Conservation (phyloP, 257 asterid species). For the Ballota nigra region DNA sequence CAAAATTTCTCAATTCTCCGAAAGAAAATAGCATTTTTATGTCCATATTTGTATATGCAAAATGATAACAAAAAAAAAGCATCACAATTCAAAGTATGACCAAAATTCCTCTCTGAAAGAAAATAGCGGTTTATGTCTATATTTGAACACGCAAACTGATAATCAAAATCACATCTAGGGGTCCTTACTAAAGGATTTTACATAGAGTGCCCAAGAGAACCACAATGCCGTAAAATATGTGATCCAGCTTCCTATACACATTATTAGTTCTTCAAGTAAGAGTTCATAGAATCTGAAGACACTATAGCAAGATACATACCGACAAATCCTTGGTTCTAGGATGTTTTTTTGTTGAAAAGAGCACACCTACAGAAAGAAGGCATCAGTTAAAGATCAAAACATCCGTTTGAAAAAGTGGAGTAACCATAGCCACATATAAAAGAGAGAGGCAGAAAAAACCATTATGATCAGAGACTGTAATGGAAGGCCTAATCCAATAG, state of each 20-base stretch:
- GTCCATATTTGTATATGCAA: not conserved
- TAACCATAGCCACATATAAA: not conserved
- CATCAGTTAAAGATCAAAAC: slow-evolving; percentile 17
- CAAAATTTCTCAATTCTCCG: not conserved
- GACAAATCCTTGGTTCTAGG: slow-evolving; percentile 94
- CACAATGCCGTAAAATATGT: slow-evolving; percentile 9
- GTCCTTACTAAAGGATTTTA: not conserved
- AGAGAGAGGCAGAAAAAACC: slow-evolving; percentile 39
- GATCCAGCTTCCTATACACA: slow-evolving; percentile 13
- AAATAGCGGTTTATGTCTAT: slow-evolving; percentile 5
- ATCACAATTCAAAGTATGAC: not conserved
- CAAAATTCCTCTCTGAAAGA: not conserved
- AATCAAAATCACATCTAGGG: not conserved
- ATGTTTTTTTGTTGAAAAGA: slow-evolving; percentile 86
- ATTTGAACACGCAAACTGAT: not conserved
- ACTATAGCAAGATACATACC: slow-evolving; percentile 48
- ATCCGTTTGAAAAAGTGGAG: not conserved
- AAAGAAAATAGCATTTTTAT: slow-evolving; percentile 17
- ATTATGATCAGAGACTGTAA: slow-evolving; percentile 83
- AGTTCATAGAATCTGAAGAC: not conserved
- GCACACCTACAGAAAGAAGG: slow-evolving; percentile 62
- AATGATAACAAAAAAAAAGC: not conserved
- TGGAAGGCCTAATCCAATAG: slow-evolving; percentile 90
- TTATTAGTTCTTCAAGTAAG: slow-evolving; percentile 4
- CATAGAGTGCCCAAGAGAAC: not conserved